Base-by-base conservation (phyloP, 768 basidiomycete species). In the Nevesoporus exiguus region DNA sequence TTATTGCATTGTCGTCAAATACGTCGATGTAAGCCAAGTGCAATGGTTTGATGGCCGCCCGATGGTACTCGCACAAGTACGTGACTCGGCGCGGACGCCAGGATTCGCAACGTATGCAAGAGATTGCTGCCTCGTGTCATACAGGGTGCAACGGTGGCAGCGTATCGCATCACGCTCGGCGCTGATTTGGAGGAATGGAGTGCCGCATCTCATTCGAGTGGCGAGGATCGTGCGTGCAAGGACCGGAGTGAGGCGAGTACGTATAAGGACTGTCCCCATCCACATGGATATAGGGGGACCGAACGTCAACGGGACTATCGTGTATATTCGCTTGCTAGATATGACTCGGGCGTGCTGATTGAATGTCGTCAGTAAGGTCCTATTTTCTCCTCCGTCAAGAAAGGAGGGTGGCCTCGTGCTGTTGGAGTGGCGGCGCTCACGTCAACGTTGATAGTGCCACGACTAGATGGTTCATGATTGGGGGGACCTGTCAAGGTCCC, bases 361-460 rank as follows among this genome's bases (percentile, higher is more conserved):
- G 33, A 1, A 43, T 42, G 39, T 55, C 52, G 44, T 54, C 46
- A 55, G 44, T n/a, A 15, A 56, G 40, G 55, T 19, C 27, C 34
- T 19, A 19, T 31, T 7, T 22, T 51, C 33, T 55, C 11, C 33
- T 29, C 43, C 19, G 44, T 42, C 42, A 11, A 47, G 59, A 57
- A 61, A 58, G 60, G 41, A 59, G 57, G 61, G 61, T 47, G 15
- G 61, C 57, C 61, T 61, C 61, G 57, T 60, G 56, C 13, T 40
- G 25, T 3, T 31, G 42, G 40, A 29, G 41, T 56, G n/a, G 46
- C 46, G 39, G 40, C 33, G 7, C 36, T 41, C 56, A 49, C 42
- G 55, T 49, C 55, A 57, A 34, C 29, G n/a, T n/a, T n/a, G 5
- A 15, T 30, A 14, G 33, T 31, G 51, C 27, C 27, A 29, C 33